These are phyloP conservation scores for Guillardia theta DNA, from an alignment of 78 protist genomes.

Conservation along the genomic window DNA sequence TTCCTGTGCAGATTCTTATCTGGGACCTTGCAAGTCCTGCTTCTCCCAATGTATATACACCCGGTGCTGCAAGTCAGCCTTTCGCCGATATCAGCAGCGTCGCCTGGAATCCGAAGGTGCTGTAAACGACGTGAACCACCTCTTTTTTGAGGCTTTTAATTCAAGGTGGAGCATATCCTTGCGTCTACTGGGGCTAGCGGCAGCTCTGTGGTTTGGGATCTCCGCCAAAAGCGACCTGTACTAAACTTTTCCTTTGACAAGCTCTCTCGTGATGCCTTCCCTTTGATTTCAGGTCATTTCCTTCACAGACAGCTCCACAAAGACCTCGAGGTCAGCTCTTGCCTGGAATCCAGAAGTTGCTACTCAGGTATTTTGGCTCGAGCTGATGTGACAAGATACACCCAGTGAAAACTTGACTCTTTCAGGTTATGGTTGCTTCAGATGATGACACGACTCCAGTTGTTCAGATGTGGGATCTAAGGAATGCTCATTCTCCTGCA, in stretches of 20 bases:
- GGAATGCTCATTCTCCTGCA: constrained; percentile 76
- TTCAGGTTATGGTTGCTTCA: constrained; percentile 76
- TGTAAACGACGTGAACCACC: no score
- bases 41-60: constrained; percentile 60
- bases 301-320: background rate
- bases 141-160: no score
- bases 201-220: constrained; percentile 80
- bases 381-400: no score
- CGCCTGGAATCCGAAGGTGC: constrained; percentile 85
- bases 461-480: constrained; percentile 90
- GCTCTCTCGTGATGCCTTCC: no score
- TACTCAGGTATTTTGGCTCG: background rate
- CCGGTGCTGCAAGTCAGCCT: constrained; percentile 52
- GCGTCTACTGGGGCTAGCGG: constrained; percentile 79
- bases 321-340: constrained; percentile 61
- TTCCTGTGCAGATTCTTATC: constrained; percentile 63
- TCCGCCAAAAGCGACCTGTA: constrained; percentile 69
- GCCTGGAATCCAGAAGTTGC: constrained; percentile 86
- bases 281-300: no score
- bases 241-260: constrained; percentile 65
- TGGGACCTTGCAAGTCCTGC: constrained; percentile 73
- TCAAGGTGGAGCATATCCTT: constrained; percentile 82
- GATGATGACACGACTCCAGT: constrained; percentile 86
- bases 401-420: no score
- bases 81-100: constrained; percentile 72